A percentile compares a stretch with the other conserved stretches of the same genome.
Evolutionary conservation across 2,329 filamentous ascomycete genomes (phyloP).

Genomic region (Penicillium sp.): DNA sequence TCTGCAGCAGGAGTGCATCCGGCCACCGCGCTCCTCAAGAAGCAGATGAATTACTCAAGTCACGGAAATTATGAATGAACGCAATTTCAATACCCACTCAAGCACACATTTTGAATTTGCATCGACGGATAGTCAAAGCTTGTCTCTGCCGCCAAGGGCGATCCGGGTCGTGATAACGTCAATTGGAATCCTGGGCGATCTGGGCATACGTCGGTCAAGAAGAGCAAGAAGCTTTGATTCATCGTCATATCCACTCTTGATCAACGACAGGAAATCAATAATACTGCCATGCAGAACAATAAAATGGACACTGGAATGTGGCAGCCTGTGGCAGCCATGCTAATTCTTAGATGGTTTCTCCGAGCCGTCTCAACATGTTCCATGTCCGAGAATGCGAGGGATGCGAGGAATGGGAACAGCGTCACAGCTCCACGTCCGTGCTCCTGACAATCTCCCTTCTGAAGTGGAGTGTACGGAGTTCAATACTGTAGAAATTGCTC

Average conservation of each 20-base stretch:
- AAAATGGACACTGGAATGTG: neutral
- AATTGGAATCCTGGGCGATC: conserved; percentile 10
- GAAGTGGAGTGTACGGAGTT: neutral
- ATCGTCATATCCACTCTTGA: neutral
- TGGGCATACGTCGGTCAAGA: conserved; percentile 5
- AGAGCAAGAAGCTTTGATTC: neutral
- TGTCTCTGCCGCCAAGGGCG: conserved; percentile 17
- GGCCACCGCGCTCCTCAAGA: neutral
- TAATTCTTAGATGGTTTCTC: neutral
- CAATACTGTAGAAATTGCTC: neutral
- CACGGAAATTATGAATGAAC: neutral
- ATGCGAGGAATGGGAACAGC: neutral
- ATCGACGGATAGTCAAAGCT: conserved; percentile 14
- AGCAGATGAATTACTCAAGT: neutral
- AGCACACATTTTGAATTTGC: neutral
- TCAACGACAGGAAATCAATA: neutral
- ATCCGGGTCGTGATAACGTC: conserved; percentile 13
- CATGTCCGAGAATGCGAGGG: neutral
- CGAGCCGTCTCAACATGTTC: neutral
- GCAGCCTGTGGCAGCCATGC: neutral
- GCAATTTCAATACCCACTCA: neutral
- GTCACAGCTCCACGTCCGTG: neutral
- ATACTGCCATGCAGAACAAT: neutral
- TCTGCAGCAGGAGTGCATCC: too few species aligned
- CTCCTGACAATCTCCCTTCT: neutral